Conservation (phyloP, 1,139 yeast genomes). For the Yamadazyma songkhlaensis region DNA sequence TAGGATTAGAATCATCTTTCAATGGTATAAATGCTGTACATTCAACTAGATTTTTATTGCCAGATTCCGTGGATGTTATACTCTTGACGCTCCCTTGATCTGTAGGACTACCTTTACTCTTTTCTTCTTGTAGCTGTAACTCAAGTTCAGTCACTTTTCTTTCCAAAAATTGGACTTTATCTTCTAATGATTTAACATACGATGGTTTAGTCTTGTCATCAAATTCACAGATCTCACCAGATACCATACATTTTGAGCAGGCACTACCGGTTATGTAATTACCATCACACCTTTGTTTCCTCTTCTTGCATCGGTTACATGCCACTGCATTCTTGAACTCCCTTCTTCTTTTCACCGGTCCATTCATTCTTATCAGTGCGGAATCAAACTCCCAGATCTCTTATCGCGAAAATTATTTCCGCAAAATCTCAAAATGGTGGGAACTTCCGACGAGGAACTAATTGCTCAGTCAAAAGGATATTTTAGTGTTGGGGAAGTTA, state of each 20-base stretch:
- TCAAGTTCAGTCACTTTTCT: not conserved
- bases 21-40: slow-evolving; percentile 12
- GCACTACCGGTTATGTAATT: not conserved
- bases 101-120: not conserved
- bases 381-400: too few relatives aligned
- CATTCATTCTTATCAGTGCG: too few relatives aligned
- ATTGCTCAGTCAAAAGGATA: too few relatives aligned
- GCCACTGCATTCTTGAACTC: slow-evolving; percentile 2
- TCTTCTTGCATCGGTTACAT: slow-evolving; percentile 9
- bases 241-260: slow-evolving; percentile 6
- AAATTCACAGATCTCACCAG: slow-evolving; percentile 4
- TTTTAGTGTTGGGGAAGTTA: too few relatives aligned
- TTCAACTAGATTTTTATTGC: slow-evolving; percentile 6
- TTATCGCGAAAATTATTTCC: too few relatives aligned
- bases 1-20: slow-evolving; percentile 8
- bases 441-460: too few relatives aligned
- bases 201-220: slow-evolving; percentile 4
- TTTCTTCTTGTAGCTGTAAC: not conserved
- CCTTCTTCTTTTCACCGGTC: not conserved
- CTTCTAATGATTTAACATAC: slow-evolving; percentile 6
- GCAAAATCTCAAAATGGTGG: too few relatives aligned
- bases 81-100: not conserved
- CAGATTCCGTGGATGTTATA: not conserved
- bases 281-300: slow-evolving; percentile 11
- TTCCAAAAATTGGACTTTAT: slow-evolving; percentile 5